Base-by-base conservation (phyloP, 2,329 filamentous ascomycete genomes). In the Ophiostoma montium region DNA sequence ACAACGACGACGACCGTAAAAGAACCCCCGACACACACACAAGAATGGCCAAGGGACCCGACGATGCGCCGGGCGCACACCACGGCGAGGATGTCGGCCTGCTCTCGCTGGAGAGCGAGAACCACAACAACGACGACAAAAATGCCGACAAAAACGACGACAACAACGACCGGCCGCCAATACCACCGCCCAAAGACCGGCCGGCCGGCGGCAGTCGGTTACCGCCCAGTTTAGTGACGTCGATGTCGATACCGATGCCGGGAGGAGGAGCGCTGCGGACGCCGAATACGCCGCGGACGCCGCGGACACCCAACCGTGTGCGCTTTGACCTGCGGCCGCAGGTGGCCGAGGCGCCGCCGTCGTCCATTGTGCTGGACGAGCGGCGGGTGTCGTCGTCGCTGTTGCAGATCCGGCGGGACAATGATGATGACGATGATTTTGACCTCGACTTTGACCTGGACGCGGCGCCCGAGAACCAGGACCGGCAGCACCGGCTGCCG, bases 261-360 rank as follows among this genome's bases (percentile, higher is more conserved):
- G 11, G n/a, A 21, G n/a, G 15, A 12, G 31, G 45, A 11, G 19
- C 38, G 7, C 39, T 47, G 33, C 49, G 45, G 35, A 46, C 42
- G 11, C 48, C 41, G 15, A 9, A 16, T 3, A 44, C 41, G 10
- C 43, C 58, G 45, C 53, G 67, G 52, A 73, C 76, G 33, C 75
- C 82, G 16, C 64, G 82, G 48, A 86, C 82, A 1, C 72, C 76
- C 9, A 82, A 85, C 61, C 75, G 84, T 23, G 86, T 92, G 42
- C 81, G 82, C 56, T 92, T 92, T 65, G 80, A 82, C 58, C 66
- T 78, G 47, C 67, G 63, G 16, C 47, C 35, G n/a, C 35, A 41
- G 39, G 45, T 42, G 33, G 47, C 39, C 13, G 39, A 42, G 39
- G 13, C 23, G 23, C 39, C 39, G 21, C 15, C 30, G 21, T 23